Base-by-base conservation (phyloP, 441 rosid genomes). In the Arabidopsis hybrid region DNA sequence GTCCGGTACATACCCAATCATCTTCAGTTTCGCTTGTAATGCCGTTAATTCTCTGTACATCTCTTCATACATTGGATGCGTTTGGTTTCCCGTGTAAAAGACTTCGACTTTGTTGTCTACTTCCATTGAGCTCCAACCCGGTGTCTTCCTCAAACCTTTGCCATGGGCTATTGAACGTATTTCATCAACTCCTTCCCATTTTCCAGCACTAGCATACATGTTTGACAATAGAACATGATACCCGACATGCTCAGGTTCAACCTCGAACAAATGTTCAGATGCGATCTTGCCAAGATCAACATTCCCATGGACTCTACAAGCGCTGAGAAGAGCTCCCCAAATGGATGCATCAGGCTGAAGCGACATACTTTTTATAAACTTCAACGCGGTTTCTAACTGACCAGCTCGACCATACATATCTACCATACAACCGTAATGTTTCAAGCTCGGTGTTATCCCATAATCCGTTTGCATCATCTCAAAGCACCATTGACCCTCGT, bases 341-440 rank as follows among this genome's bases (percentile, higher is more conserved):
- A 89, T 68, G 29, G 91, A 82, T 57, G 88, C 86, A 82, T 90
- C 96, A 11, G 97, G 92, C 78, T 55, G 70, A n/a, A 92, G 60
- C 8, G 90, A 89, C 94, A 90, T 86, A 65, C 67, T 38, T 65
- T 82, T 74, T 51, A 90, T 85, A 40, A 87, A 84, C 60, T 77
- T 65, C 65, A 70, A 85, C 12, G 92, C 97, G 73, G 65, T 84
- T 71, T 85, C 88, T 70, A 92, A 73, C 17, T 72, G 56, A 60
- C 97, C 96, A 74, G 96, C 90, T 73, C 96, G 77, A 62, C 91
- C 91, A 61, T 76, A 87, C 82, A 92, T 78, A 82, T 92, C 96
- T 49, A 92, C 92, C 93, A 91, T 90, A 81, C 95, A 90, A 49
- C 97, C 89, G 68, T 82, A 92, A 55, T 92, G 97, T 81, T 84